Evolutionary conservation across 2,329 filamentous ascomycete genomes (phyloP), one percentile per base, ranked within the genome.

Genomic region (Calcarisporium arbuscula): DNA sequence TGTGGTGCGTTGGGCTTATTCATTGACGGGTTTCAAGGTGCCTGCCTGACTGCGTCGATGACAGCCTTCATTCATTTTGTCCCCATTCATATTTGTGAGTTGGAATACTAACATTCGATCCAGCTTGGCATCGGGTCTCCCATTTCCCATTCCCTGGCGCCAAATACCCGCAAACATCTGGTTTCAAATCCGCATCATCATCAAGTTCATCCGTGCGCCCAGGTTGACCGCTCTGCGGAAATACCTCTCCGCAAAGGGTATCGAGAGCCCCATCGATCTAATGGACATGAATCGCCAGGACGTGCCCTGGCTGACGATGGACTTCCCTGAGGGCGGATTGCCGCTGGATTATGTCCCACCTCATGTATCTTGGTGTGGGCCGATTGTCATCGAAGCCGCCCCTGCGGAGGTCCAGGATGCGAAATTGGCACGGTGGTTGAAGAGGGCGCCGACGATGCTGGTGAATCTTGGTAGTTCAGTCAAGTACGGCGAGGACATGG

Each of bases 401-500:
- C 45, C 62, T 0, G 53, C 67, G 0, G 36, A 47, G n/a, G 51
- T 61, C 12, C 50, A 58, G 3, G 68, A 74, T 27, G 51, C 61
- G 0, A 59, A 63, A 25, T 47, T 73, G 19, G 54, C 56, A 1
- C 21, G 29, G 1, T 73, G 68, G 69, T 40, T 73, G 10, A 48
- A 50, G 2, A 43, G 46, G 8, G 50, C 47, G 0, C 64, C 65
- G 3, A 72, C 68, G 0, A 48, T 72, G 0, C 51, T 73, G 10
- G 57, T 74, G 8, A 71, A 68, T 34, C 53, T 73, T 0, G 69
- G 70, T 0, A 70, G 63, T 4, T 50, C 58, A 5, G 49, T 59
- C 17, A 42, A 43, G 5, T 52, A 48, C 28, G 38, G 38, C 19
- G 38, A 51, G 32, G 26, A 39, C 2, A 40, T 45, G 11, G 55